Percentiles rank a stretch among this genome's conserved stretches.
These are phyloP conservation scores for Didymella lethalis DNA, from an alignment of 2,329 filamentous ascomycete species.

Conservation along the genomic window DNA sequence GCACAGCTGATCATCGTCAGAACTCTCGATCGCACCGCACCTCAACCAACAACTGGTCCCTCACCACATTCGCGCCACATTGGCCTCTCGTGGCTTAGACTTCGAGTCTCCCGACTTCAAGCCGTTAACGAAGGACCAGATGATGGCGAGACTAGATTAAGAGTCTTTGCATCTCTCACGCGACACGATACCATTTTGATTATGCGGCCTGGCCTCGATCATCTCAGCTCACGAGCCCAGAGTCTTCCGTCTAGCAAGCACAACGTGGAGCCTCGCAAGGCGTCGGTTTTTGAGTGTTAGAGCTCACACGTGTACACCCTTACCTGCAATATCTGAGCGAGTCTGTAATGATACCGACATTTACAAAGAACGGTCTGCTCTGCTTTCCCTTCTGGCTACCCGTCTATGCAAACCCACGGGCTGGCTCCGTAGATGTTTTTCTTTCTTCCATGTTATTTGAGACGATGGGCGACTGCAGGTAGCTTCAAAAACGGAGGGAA, in stretches of 20 bases:
- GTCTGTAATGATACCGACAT: slow-evolving; percentile 51
- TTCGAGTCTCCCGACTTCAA: slow-evolving; percentile 83
- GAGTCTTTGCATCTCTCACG: slow-evolving; percentile 40
- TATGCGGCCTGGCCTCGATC: slow-evolving; percentile 47
- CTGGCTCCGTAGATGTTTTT: slow-evolving; percentile 46
- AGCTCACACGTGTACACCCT: slow-evolving; percentile 47
- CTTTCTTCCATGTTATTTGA: slow-evolving; percentile 41
- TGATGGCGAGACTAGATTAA: slow-evolving; percentile 96
- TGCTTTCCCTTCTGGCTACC: slow-evolving; percentile 44
- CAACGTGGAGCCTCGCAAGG: slow-evolving; percentile 49
- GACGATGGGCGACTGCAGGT: slow-evolving; percentile 38
- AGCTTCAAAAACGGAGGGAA: slow-evolving; percentile 39
- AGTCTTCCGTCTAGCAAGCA: slow-evolving; percentile 43
- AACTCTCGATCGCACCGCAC: slow-evolving; percentile 92
- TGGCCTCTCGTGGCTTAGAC: slow-evolving; percentile 82
- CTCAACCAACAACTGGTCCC: slow-evolving; percentile 91
- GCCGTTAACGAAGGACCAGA: slow-evolving; percentile 90
- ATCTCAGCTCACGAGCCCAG: slow-evolving; percentile 44
- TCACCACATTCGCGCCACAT: slow-evolving; percentile 75
- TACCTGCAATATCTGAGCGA: slow-evolving; percentile 49
- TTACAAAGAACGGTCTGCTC: slow-evolving; percentile 47
- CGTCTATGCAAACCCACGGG: slow-evolving; percentile 41
- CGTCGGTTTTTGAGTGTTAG: slow-evolving; percentile 45
- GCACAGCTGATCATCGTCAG: slow-evolving; percentile 57
- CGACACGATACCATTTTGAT: slow-evolving; percentile 53